These are phyloP conservation scores for Russula ochroleuca DNA, from an alignment of 768 basidiomycete genomes.

Conservation along the genomic window DNA sequence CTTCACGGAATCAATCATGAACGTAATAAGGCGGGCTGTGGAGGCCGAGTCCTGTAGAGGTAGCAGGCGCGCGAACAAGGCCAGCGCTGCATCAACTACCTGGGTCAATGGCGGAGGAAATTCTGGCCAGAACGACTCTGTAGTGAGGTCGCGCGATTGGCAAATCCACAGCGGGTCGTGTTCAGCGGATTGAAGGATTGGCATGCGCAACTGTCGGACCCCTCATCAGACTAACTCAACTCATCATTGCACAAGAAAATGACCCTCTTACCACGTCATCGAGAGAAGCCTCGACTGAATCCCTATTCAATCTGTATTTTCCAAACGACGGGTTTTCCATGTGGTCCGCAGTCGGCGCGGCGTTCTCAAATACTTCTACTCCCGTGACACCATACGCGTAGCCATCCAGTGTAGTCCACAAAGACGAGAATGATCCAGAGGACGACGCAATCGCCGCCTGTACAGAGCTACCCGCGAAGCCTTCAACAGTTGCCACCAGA, in stretches of 20 bases:
- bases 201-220: conserved; percentile 57
- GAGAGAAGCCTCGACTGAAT: conserved; percentile 75
- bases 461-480: conserved; percentile 73
- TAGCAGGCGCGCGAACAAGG: conserved; percentile 75
- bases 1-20: conserved; percentile 59
- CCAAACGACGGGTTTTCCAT: conserved; percentile 34
- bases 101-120: conserved; percentile 75
- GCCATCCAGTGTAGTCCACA: conserved; percentile 86
- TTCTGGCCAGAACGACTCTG: conserved; percentile 49
- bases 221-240: conserved; percentile 2
- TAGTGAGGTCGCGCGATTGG: conserved; percentile 39
- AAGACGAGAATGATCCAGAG: conserved; percentile 71
- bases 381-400: conserved; percentile 90
- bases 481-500: conserved; percentile 84
- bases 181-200: conserved; percentile 79
- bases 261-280: conserved; percentile 60
- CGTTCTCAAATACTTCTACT: conserved; percentile 50
- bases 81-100: conserved; percentile 85
- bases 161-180: conserved; percentile 78
- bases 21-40: conserved; percentile 49
- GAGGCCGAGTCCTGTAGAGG: conserved; percentile 68
- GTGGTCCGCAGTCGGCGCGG: conserved; percentile 32
- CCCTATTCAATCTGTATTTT: conserved; percentile 61
- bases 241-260: conserved; percentile 1
- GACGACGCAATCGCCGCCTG: conserved; percentile 91